Conservation (phyloP, 1,284 basidiomycete genomes). For the Golubevia sp. region DNA sequence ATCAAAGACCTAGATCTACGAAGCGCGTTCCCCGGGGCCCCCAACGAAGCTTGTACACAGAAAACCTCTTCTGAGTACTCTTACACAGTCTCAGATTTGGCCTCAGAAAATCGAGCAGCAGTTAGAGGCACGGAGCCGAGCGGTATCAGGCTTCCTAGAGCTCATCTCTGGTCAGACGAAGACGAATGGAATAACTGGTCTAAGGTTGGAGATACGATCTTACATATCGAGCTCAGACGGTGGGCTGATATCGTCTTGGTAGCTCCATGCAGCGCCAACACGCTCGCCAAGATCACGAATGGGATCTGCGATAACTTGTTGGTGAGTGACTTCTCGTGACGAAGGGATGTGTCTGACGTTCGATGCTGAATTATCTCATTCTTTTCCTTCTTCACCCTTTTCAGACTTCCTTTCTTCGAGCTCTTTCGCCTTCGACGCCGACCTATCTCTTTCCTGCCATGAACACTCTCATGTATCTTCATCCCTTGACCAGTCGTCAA, state of each 20-base stretch:
- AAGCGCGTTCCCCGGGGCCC: too few species aligned
- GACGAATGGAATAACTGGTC: constrained; percentile 83
- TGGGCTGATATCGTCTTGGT: constrained; percentile 96
- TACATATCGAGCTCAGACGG: constrained; percentile 92
- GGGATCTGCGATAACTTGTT: constrained; percentile 89
- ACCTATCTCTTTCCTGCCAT: constrained; percentile 94
- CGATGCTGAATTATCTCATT: neutral
- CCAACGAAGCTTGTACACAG: neutral
- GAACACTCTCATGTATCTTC: constrained; percentile 97
- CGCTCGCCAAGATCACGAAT: constrained; percentile 85
- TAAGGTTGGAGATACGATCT: constrained; percentile 83
- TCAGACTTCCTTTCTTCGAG: constrained; percentile 87
- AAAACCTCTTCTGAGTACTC: neutral
- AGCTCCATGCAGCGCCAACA: constrained; percentile 93
- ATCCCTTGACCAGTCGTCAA: constrained; percentile 87
- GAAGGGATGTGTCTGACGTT: neutral
- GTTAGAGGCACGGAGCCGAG: constrained; percentile 58
- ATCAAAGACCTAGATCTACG: constrained; percentile 56
- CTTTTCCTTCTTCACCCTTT: neutral
- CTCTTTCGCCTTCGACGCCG: constrained; percentile 77
- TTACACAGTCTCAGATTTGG: constrained; percentile 19
- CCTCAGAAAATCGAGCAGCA: constrained; percentile 27
- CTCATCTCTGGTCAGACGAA: constrained; percentile 81
- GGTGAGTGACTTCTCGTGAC: constrained; percentile 65
- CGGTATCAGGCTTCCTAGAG: constrained; percentile 29